Evolutionary conservation across 2,329 filamentous ascomycete genomes (phyloP), one percentile per base, ranked within the genome.

Genomic region (Geosmithia flava): DNA sequence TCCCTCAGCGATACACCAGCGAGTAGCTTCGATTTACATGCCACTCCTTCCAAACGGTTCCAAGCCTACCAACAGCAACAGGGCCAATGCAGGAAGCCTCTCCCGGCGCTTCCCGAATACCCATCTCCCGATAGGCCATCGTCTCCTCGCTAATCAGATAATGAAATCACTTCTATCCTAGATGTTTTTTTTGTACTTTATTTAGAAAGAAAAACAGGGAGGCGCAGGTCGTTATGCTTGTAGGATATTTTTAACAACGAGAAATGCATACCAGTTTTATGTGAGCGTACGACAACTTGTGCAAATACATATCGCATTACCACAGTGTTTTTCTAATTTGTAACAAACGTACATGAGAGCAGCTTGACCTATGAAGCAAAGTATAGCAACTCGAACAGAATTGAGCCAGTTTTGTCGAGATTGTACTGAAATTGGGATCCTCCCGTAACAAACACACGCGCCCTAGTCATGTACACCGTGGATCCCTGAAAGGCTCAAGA

Each of bases 101-200:
- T 55, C 13, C 53, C 53, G 2, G 52, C 53, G 7, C 45, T 55
- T 8, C 53, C 53, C 20, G 53, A 55, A 44, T 47, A 52, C 30
- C 51, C 51, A 6, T 50, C 42, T 11, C 47, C 51, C 2, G 20
- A 43, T 13, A 20, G 20, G 3, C 15, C 19, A 30, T 42, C 40
- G 19, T 42, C 40, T n/a, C 40, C 40, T 13, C 20, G 40, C 5
- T 37, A 16, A 37, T 37, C 11, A 27, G 23, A 27, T 4, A 27
- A 27, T 27, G 23, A 4, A 27, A 27, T 27, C 8, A 27, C 23
- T 27, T 8, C 8, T 27, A 27, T 27, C 23, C 4, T 27, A 27
- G 23, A 27, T 27, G 23, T 37, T 13, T 16, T 37, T 37, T 37
- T 37, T 37, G 10, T 37, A 11, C 33, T 7, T 37, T 16, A 16